A percentile compares a stretch with the other conserved stretches of the same genome.
Evolutionary conservation across 2,329 filamentous ascomycete genomes (phyloP).

Genomic region (Lecanosticta acicola): DNA sequence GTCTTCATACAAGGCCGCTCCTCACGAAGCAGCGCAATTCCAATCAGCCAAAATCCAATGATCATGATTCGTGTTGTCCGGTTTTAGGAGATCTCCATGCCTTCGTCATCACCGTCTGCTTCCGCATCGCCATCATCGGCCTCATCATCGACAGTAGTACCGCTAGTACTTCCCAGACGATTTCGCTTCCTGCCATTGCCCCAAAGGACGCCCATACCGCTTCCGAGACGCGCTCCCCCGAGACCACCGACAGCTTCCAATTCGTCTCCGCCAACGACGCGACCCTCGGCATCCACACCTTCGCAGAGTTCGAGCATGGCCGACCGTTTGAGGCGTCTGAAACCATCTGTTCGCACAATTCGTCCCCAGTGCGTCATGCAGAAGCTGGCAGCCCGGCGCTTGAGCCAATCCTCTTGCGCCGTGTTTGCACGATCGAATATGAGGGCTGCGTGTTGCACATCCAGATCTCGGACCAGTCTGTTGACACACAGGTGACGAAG

Average conservation of each 20-base stretch:
- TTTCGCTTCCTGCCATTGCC: slow-evolving; percentile 41
- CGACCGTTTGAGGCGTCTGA: slow-evolving; percentile 69
- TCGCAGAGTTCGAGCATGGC: slow-evolving; percentile 87
- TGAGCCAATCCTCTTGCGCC: slow-evolving; percentile 89
- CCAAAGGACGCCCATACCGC: slow-evolving; percentile 30
- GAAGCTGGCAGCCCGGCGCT: slow-evolving; percentile 78
- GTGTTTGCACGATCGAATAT: slow-evolving; percentile 92
- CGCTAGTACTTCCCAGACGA: slow-evolving; percentile 38
- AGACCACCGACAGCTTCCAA: slow-evolving; percentile 57
- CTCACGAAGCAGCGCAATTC: neutral
- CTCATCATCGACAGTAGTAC: slow-evolving; percentile 40
- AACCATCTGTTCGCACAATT: slow-evolving; percentile 82
- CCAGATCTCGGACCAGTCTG: slow-evolving; percentile 80
- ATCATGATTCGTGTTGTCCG: neutral
- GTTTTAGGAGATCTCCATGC: slow-evolving; percentile 27
- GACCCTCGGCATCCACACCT: slow-evolving; percentile 87
- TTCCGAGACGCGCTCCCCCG: slow-evolving; percentile 44
- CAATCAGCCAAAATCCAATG: neutral
- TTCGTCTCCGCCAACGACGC: slow-evolving; percentile 83
- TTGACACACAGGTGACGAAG: slow-evolving; percentile 87
- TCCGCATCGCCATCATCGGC: slow-evolving; percentile 32
- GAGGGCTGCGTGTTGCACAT: slow-evolving; percentile 89
- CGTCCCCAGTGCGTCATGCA: slow-evolving; percentile 94
- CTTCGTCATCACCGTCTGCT: slow-evolving; percentile 28
- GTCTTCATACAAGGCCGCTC: too few species aligned